Evolutionary conservation across 73 alveolate genomes (phyloP), one percentile per base, ranked within the genome.

Genomic region (Uronychia binucleata): DNA sequence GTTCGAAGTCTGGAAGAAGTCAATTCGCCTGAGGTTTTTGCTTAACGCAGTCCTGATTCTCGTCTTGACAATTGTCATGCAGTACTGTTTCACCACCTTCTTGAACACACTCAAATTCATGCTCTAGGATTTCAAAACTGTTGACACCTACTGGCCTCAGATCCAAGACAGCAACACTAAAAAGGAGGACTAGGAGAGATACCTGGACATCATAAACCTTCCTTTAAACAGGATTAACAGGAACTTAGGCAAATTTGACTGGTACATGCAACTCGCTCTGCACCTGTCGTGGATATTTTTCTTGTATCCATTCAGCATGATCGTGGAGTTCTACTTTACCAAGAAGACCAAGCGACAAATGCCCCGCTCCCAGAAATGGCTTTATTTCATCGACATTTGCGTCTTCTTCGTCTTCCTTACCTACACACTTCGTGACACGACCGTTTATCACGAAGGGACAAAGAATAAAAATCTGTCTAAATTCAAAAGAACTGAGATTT

Each of bases 1-100:
- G 30, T 75, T 75, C 27, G n/a, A 75, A 75, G 58, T 75, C 19
- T 75, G 81, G 81, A 75, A 75, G 58, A 5, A 75, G 59, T 26
- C 28, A 5, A 28, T 13, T 13, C 28, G 32, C 25, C 27, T 75
- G 29, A 26, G 81, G 5, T 75, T 28, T 27, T 75, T 26, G 27
- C 25, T 75, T 25, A 32, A 75, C 5, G 81, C 81, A 1, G 1
- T 75, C 81, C 46, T 75, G 26, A 75, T 75, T 26, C 58, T 75
- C 1, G 46, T 27, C 28, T 27, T 28, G 5, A 32, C 81, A 5
- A 75, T 75, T 13, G 8, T 30, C 32, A 28, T 75, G 5, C 81
- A 75, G 30, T 75, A 75, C 58, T 75, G 32, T 58, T 26, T 75
- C 27, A 28, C 59, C 5, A 58, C 81, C 30, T 75, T 28, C 30